phyloP scores from a whole-genome alignment of 2,329 filamentous ascomycete genomes.

The Pseudogymnoascus verrucosus region DNA sequence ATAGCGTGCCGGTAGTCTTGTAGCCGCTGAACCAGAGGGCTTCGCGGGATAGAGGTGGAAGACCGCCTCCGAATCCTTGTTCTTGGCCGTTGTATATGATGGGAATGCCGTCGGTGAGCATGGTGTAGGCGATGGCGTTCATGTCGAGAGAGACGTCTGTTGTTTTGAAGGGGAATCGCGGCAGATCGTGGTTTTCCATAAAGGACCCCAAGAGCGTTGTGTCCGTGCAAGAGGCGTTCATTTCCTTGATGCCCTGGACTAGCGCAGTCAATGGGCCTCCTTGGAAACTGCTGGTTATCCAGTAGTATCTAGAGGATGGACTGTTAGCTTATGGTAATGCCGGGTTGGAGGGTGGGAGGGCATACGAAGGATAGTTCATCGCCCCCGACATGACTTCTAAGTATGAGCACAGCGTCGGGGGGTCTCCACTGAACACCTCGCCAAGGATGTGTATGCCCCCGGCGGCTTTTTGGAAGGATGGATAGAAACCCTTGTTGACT shows the following conservation, averaged over 20 bases:
- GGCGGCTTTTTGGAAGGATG: constrained; percentile 27
- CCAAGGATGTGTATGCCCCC: constrained; percentile 31
- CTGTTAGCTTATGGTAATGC: constrained; percentile 11
- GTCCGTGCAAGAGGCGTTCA: constrained; percentile 27
- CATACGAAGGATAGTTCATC: constrained; percentile 35
- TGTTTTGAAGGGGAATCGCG: constrained; percentile 29
- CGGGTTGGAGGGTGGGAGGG: constrained; percentile 29
- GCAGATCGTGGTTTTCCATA: constrained; percentile 36
- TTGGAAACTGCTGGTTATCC: constrained; percentile 2
- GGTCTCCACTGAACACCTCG: constrained; percentile 32
- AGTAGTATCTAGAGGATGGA: not conserved
- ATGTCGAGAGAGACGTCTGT: constrained; percentile 27
- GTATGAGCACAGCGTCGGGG: constrained; percentile 35
- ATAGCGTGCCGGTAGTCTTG: constrained; percentile 30
- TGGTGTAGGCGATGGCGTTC: constrained; percentile 39
- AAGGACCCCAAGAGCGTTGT: constrained; percentile 32
- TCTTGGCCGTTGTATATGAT: constrained; percentile 46
- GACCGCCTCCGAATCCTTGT: constrained; percentile 35
- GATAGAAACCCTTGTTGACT: constrained; percentile 33
- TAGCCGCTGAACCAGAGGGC: constrained; percentile 37
- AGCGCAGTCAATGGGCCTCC: not conserved
- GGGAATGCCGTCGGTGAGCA: constrained; percentile 42
- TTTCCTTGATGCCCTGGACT: not conserved
- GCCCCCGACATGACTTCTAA: constrained; percentile 37
- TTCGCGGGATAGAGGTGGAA: constrained; percentile 35